Percentiles rank a stretch among this genome's conserved stretches.
Conservation (phyloP, 805 yeast genomes). For the Schizosaccharomyces octosporus region DNA sequence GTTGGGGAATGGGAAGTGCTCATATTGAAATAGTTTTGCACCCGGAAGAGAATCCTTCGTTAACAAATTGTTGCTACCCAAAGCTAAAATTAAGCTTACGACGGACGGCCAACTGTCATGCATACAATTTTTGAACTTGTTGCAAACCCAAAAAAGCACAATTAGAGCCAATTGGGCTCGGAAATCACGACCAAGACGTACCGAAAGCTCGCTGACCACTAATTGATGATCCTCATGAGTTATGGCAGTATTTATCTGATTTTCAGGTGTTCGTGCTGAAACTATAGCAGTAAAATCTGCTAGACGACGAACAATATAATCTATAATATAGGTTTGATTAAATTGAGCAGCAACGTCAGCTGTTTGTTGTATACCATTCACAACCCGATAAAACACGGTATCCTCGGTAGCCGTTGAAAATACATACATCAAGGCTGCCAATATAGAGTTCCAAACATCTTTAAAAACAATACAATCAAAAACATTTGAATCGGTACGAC, state of each 20-base stretch:
- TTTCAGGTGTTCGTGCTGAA: constrained; percentile 13
- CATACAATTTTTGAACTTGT: constrained; percentile 28
- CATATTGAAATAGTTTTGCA: background rate
- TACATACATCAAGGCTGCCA: constrained; percentile 47
- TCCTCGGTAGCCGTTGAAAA: constrained; percentile 81
- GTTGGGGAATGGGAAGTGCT: background rate
- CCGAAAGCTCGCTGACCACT: constrained; percentile 59
- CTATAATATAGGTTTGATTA: constrained; percentile 30
- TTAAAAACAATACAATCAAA: constrained; percentile 55
- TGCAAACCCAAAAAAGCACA: constrained; percentile 55
- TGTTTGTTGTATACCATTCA: constrained; percentile 69
- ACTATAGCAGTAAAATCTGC: constrained; percentile 46
- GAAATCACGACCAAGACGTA: constrained; percentile 68
- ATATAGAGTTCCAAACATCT: constrained; percentile 34
- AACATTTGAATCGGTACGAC: constrained; percentile 13
- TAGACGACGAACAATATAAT: constrained; percentile 39
- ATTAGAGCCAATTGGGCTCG: constrained; percentile 79
- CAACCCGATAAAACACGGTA: constrained; percentile 61
- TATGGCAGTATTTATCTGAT: constrained; percentile 11
- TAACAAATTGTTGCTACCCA: constrained; percentile 24
- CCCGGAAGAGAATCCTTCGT: constrained; percentile 26
- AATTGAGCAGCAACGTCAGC: constrained; percentile 51
- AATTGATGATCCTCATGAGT: constrained; percentile 30
- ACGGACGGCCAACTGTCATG: constrained; percentile 34
- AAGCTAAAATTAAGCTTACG: constrained; percentile 22